Evolutionary conservation across 306 rosid genomes (phyloP).

Genomic region (Vicia faba): DNA sequence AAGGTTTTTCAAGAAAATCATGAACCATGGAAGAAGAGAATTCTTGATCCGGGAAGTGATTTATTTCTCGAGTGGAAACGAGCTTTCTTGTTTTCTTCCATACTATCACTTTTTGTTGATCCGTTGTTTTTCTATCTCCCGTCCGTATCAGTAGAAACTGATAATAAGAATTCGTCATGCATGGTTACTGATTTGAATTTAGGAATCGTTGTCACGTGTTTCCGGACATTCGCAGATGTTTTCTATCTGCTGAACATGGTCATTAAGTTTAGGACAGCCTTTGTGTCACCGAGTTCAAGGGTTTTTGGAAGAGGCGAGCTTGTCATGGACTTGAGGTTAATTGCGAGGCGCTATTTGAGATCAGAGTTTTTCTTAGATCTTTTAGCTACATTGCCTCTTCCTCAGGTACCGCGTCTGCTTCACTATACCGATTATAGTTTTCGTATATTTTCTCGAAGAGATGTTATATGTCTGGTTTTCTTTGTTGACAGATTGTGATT

Average conservation of each 20-base stretch:
- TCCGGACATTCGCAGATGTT: conserved; percentile 77
- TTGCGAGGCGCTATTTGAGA: conserved; percentile 65
- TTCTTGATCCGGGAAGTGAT: conserved; percentile 90
- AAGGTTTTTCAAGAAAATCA: conserved; percentile 57
- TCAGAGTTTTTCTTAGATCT: conserved; percentile 79
- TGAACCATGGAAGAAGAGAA: conserved; percentile 50
- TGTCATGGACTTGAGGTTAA: conserved; percentile 68
- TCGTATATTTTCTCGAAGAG: background rate
- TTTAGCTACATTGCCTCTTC: conserved; percentile 84
- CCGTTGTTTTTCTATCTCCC: conserved; percentile 89
- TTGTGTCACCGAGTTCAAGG: conserved; percentile 79
- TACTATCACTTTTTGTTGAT: conserved; percentile 78
- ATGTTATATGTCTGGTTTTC: conserved; percentile 33
- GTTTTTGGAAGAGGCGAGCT: conserved; percentile 92
- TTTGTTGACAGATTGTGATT: conserved; percentile 71
- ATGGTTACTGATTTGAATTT: conserved; percentile 71
- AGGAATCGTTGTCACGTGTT: conserved; percentile 71
- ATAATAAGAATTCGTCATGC: conserved; percentile 52
- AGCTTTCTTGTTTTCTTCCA: conserved; percentile 64
- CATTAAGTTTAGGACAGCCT: conserved; percentile 84
- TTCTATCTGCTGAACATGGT: conserved; percentile 68
- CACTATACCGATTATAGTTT: background rate
- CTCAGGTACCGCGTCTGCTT: conserved; percentile 64
- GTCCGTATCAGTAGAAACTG: conserved; percentile 46
- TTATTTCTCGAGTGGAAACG: conserved; percentile 73